These are phyloP conservation scores for Gillenia trifoliata DNA, from an alignment of 306 rosid species.

Conservation along the genomic window DNA sequence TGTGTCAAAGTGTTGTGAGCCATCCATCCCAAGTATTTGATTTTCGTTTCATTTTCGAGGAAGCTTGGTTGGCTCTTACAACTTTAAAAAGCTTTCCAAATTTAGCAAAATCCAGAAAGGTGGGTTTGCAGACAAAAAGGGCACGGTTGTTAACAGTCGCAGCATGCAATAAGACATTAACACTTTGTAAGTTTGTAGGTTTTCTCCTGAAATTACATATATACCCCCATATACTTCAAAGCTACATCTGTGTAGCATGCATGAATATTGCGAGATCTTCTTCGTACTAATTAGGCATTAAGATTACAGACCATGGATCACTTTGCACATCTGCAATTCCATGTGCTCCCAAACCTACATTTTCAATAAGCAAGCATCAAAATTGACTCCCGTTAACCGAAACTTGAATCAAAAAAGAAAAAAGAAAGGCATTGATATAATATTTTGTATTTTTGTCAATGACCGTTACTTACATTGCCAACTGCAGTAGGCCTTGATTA, in stretches of 20 bases:
- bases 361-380: not conserved
- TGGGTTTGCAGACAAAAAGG: not conserved
- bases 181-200: not conserved
- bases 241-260: not conserved
- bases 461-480: too few relatives aligned
- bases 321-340: not conserved
- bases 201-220: not conserved
- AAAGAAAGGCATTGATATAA: too few relatives aligned
- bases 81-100: not conserved
- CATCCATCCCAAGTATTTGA: too few relatives aligned
- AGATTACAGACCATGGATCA: not conserved
- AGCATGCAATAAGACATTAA: not conserved
- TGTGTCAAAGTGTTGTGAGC: too few relatives aligned
- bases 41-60: not conserved
- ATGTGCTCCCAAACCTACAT: not conserved
- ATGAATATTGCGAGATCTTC: not conserved
- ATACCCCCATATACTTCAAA: not conserved
- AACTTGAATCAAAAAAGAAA: too few relatives aligned
- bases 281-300: not conserved
- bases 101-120: not conserved
- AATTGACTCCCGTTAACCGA: too few relatives aligned
- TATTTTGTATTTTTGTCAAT: too few relatives aligned
- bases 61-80: slow-evolving; percentile 1
- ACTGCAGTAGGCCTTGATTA: too few relatives aligned
- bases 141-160: slow-evolving; percentile 9